Evolutionary conservation across 2,329 filamentous ascomycete species (phyloP).

Genomic region (Pseudocercospora cruenta): DNA sequence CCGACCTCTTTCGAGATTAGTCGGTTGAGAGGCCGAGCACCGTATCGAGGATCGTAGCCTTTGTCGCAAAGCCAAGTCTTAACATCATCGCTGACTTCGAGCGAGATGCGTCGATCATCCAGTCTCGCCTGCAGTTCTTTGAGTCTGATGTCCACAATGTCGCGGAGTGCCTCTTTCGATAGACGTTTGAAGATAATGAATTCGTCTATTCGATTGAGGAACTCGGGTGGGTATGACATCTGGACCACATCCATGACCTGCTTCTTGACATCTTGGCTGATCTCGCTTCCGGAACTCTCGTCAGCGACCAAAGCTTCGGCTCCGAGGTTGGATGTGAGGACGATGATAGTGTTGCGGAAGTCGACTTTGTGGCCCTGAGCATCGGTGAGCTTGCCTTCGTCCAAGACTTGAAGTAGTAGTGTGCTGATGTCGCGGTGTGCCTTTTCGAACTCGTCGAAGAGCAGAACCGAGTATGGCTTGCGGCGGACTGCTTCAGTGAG

Average conservation of each 20-base stretch:
- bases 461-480: constrained; percentile 90
- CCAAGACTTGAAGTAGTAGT: constrained; percentile 87
- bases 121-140: constrained; percentile 80
- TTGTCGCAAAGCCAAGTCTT: constrained; percentile 85
- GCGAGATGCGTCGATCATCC: constrained; percentile 79
- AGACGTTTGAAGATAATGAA: constrained; percentile 96
- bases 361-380: constrained; percentile 95
- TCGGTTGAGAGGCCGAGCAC: constrained; percentile 86
- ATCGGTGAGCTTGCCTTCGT: constrained; percentile 95
- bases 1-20: constrained; percentile 89
- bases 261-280: constrained; percentile 72
- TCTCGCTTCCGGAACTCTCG: constrained; percentile 42
- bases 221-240: constrained; percentile 79
- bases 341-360: constrained; percentile 94
- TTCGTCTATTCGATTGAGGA: constrained; percentile 93
- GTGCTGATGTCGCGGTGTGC: constrained; percentile 94
- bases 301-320: constrained; percentile 79
- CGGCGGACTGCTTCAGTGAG: constrained; percentile 91
- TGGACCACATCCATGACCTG: constrained; percentile 89
- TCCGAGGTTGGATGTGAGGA: constrained; percentile 92
- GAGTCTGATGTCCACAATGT: constrained; percentile 92
- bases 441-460: constrained; percentile 98
- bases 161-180: constrained; percentile 74
- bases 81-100: constrained; percentile 71
- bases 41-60: constrained; percentile 90